A percentile compares a stretch with the other conserved stretches of the same genome.
Evolutionary conservation across 352 stramenopile genomes (phyloP).

Genomic region (Globisporangium recalcitrans): DNA sequence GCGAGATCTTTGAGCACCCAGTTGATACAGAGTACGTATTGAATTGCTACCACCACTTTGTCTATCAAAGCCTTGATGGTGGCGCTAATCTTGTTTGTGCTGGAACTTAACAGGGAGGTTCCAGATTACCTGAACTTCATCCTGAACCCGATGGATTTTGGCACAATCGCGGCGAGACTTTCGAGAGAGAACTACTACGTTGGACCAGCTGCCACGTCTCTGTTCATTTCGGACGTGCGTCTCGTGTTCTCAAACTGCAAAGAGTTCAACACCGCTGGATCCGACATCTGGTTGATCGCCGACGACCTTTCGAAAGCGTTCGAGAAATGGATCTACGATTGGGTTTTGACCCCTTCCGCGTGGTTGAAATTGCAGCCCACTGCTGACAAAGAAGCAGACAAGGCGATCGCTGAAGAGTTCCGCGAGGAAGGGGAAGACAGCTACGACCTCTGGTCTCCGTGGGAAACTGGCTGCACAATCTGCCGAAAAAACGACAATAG

Average conservation of each 20-base stretch:
- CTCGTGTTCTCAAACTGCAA: slow-evolving; percentile 88
- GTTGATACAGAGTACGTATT: slow-evolving; percentile 63
- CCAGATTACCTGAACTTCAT: slow-evolving; percentile 86
- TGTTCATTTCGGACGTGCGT: slow-evolving; percentile 83
- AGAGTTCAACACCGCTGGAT: slow-evolving; percentile 75
- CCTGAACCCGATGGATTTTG: slow-evolving; percentile 85
- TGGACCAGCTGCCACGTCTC: slow-evolving; percentile 52
- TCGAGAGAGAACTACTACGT: slow-evolving; percentile 80
- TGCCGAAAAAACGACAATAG: slow-evolving; percentile 71
- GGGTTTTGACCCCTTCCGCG: slow-evolving; percentile 67
- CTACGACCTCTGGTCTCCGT: slow-evolving; percentile 74
- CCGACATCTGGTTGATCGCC: slow-evolving; percentile 74
- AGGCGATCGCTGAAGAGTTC: slow-evolving; percentile 52
- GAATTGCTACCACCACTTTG: neutral
- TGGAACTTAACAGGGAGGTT: slow-evolving; percentile 33
- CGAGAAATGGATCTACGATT: slow-evolving; percentile 87
- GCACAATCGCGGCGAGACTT: slow-evolving; percentile 65
- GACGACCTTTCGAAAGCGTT: slow-evolving; percentile 69
- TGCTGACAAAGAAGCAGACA: slow-evolving; percentile 40
- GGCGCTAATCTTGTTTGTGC: neutral
- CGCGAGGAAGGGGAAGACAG: slow-evolving; percentile 49
- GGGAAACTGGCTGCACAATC: slow-evolving; percentile 72
- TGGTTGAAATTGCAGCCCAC: slow-evolving; percentile 71
- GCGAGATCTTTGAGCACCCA: slow-evolving; percentile 76
- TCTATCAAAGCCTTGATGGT: neutral